Evolutionary conservation across 73 alveolate species (phyloP).

Genomic region (Tetrahymena borealis): DNA sequence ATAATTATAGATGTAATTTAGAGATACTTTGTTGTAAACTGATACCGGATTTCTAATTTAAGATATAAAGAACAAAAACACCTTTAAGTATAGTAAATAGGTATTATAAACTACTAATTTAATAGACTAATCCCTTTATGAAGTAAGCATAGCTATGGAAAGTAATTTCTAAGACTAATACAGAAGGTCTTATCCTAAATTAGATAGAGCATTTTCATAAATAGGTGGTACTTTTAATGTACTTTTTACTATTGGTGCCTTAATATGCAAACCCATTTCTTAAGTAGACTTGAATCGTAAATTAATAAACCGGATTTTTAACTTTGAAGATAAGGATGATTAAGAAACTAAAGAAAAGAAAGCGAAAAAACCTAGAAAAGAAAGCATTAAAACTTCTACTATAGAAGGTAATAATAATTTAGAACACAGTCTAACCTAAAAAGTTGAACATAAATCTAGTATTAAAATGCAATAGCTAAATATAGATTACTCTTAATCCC

Average conservation of each 20-base stretch:
- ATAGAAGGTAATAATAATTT: too few species aligned
- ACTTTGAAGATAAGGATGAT: neutral
- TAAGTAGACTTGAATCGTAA: neutral
- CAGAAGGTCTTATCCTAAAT: neutral
- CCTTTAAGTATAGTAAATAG: neutral
- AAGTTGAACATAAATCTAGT: too few species aligned
- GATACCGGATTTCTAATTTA: neutral
- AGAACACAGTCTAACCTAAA: too few species aligned
- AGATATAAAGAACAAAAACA: neutral
- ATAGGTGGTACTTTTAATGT: neutral
- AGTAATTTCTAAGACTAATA: neutral
- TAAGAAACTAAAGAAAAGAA: neutral
- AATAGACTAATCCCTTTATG: neutral
- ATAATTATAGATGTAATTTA: neutral
- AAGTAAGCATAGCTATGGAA: neutral
- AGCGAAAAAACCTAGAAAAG: neutral
- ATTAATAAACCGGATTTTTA: neutral
- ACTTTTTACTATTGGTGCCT: neutral
- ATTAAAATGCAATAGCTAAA: too few species aligned
- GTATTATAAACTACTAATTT: neutral
- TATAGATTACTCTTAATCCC: too few species aligned
- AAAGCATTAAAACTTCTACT: neutral
- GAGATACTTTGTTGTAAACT: neutral
- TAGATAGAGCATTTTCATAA: neutral
- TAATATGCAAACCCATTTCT: neutral